Evolutionary conservation across 2,329 filamentous ascomycete species (phyloP).

Genomic region (Mycosphaerelloides madeirae): DNA sequence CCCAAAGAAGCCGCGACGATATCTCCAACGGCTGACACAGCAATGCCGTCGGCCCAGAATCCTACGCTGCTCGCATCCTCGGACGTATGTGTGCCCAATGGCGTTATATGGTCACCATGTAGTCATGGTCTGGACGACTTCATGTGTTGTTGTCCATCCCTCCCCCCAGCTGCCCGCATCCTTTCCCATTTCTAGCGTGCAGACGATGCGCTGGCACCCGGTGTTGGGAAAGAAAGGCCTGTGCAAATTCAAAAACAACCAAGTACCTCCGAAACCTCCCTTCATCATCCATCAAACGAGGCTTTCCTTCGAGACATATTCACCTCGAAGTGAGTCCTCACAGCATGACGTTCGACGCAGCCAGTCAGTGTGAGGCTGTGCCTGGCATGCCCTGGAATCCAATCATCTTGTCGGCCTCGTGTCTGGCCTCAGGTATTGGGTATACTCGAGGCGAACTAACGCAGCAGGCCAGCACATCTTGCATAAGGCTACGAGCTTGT

Average conservation of each 20-base stretch:
- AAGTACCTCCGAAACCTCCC: too few relatives aligned
- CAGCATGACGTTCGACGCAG: constrained; percentile 16
- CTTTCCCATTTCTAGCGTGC: constrained; percentile 7
- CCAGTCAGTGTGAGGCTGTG: constrained; percentile 19
- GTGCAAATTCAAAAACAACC: background rate
- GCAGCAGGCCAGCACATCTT: constrained; percentile 21
- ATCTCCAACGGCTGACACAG: background rate
- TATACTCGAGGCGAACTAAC: constrained; percentile 12
- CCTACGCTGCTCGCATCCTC: constrained; percentile 1
- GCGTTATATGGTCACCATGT: constrained; percentile 1
- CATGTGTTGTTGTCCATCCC: constrained; percentile 1
- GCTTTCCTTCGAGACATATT: too few relatives aligned
- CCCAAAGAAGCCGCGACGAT: background rate
- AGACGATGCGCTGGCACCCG: constrained; percentile 7
- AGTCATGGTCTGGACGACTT: constrained; percentile 3
- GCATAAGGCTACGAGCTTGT: constrained; percentile 13
- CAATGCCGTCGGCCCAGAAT: background rate
- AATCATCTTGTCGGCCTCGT: constrained; percentile 14
- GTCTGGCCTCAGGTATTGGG: constrained; percentile 18
- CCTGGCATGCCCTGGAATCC: constrained; percentile 18
- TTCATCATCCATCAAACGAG: too few relatives aligned
- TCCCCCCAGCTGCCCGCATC: constrained; percentile 3
- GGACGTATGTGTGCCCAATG: constrained; percentile 2
- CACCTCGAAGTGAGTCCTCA: background rate
- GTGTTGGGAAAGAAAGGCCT: background rate